A percentile compares a stretch with the other conserved stretches of the same genome.
These are phyloP conservation scores for Tetradesmus lagerheimii DNA, from an alignment of 139 green algal genomes.

Conservation along the genomic window DNA sequence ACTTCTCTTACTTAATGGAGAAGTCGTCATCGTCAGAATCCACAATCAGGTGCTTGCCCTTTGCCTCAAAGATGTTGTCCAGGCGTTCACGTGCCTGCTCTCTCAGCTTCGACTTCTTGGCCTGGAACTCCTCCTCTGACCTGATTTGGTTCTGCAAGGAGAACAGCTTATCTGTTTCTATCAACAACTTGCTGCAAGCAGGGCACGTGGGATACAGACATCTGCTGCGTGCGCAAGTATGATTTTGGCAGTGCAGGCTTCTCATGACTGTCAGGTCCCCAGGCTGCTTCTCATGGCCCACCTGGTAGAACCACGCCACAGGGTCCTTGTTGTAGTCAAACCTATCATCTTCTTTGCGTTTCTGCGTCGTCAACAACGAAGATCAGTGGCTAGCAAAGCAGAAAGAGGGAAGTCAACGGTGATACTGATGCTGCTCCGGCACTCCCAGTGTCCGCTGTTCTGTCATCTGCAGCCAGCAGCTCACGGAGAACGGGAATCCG, in stretches of 20 bases:
- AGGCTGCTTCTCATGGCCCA: not conserved
- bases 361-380: not conserved
- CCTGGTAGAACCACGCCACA: constrained; percentile 43
- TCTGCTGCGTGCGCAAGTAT: not conserved
- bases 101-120: constrained; percentile 51
- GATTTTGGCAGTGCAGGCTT: not conserved
- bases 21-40: constrained; percentile 58
- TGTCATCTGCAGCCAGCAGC: not conserved
- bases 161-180: not conserved
- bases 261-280: not conserved
- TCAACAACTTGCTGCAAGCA: too few species aligned
- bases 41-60: constrained; percentile 47
- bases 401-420: not conserved
- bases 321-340: constrained; percentile 53
- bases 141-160: constrained; percentile 61
- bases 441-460: not conserved
- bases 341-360: constrained; percentile 4
- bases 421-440: not conserved
- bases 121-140: constrained; percentile 62
- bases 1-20: constrained; percentile 19
- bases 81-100: constrained; percentile 48
- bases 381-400: not conserved
- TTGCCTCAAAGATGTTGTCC: constrained; percentile 39
- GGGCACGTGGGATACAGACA: too few species aligned
- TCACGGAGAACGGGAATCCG: not conserved